Percentiles rank a stretch among this genome's conserved stretches.
phyloP scores from a whole-genome alignment of 2,329 filamentous ascomycete species.

The Helotiales sp. region DNA sequence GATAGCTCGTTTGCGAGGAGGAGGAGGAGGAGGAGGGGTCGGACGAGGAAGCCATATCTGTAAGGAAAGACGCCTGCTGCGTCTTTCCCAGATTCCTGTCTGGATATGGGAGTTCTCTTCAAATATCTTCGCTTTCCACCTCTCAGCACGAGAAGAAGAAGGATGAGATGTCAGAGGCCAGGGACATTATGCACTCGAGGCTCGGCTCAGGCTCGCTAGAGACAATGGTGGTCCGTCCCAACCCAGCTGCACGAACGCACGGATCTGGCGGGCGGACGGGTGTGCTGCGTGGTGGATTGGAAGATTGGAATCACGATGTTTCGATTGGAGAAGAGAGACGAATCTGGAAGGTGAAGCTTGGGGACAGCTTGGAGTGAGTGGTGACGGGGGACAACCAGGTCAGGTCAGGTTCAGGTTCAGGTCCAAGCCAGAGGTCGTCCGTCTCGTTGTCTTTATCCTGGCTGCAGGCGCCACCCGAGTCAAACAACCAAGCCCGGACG shows the following conservation, averaged over 20 bases:
- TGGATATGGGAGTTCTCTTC: background rate
- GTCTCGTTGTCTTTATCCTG: background rate
- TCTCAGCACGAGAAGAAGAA: background rate
- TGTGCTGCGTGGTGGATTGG: background rate
- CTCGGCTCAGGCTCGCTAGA: background rate
- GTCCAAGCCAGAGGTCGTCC: background rate
- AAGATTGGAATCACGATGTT: background rate
- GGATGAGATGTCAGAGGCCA: background rate
- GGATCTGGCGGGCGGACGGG: constrained; percentile 3
- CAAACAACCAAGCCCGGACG: background rate
- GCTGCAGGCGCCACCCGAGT: background rate
- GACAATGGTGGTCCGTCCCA: background rate
- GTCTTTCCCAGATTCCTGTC: background rate
- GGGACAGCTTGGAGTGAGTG: background rate
- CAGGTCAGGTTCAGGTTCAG: background rate
- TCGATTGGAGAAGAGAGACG: background rate
- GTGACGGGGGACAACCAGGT: background rate
- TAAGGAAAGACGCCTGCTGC: background rate
- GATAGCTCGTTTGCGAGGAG: constrained; percentile 13
- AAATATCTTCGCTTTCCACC: background rate
- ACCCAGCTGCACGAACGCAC: constrained; percentile 6
- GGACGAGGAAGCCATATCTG: constrained; percentile 4
- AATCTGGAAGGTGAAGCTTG: background rate
- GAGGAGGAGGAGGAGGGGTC: background rate
- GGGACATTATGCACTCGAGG: constrained; percentile 5